A percentile compares a stretch with the other conserved stretches of the same genome.
These are phyloP conservation scores for Staphylotrichum longicolle DNA, from an alignment of 495 filamentous ascomycete genomes.

Conservation along the genomic window DNA sequence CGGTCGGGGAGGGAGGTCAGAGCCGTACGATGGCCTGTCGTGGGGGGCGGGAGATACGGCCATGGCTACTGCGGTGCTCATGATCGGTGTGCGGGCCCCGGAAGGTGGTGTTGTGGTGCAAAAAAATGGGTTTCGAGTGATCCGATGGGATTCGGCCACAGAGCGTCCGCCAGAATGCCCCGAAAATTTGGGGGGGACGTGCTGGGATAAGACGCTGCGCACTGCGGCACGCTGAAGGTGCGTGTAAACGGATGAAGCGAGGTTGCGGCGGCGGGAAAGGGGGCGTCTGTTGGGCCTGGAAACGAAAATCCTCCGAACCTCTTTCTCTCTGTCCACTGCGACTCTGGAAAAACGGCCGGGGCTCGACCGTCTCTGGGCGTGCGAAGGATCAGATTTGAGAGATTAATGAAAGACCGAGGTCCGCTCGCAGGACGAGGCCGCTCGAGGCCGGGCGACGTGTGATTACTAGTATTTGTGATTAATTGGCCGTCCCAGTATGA, in stretches of 20 bases:
- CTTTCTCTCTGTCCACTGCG: slow-evolving; percentile 1
- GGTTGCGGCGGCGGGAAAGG: slow-evolving; percentile 17
- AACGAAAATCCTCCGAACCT: slow-evolving; percentile 5
- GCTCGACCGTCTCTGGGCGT: slow-evolving; percentile 1
- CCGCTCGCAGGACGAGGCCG: not conserved
- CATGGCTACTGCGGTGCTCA: slow-evolving; percentile 61
- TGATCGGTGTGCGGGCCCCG: slow-evolving; percentile 34
- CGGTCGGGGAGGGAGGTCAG: slow-evolving; percentile 49
- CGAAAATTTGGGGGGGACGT: slow-evolving; percentile 2
- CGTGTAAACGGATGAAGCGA: slow-evolving; percentile 1
- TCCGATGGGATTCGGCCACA: slow-evolving; percentile 14
- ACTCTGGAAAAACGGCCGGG: not conserved
- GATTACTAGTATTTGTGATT: slow-evolving; percentile 4
- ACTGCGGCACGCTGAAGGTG: not conserved
- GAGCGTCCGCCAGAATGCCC: slow-evolving; percentile 1
- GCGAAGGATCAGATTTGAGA: not conserved
- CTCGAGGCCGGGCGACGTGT: slow-evolving; percentile 19
- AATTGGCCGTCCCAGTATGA: slow-evolving; percentile 8
- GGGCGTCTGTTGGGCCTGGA: slow-evolving; percentile 1
- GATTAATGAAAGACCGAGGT: not conserved
- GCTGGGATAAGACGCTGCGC: not conserved
- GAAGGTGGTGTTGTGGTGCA: slow-evolving; percentile 10
- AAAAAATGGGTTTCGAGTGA: slow-evolving; percentile 10
- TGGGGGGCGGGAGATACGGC: slow-evolving; percentile 58
- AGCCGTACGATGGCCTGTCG: slow-evolving; percentile 51